Evolutionary conservation across 139 green algal species (phyloP).

Genomic region (Diplosphaera chodatii): DNA sequence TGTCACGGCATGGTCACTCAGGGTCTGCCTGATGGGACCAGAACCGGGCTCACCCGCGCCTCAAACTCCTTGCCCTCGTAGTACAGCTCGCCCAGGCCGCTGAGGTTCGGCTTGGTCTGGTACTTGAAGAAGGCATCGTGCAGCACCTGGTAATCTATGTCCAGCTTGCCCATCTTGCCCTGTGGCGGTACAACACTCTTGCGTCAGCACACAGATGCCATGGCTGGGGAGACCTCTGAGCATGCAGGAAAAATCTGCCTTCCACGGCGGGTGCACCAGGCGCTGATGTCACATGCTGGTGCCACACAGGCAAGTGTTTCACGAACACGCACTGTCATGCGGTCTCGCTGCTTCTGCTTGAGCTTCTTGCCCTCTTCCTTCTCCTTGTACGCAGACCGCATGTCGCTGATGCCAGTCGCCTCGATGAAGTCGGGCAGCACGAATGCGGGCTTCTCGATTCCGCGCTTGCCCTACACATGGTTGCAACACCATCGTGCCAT

Average conservation of each 20-base stretch:
- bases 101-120: slow-evolving; percentile 90
- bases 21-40: too few relatives aligned
- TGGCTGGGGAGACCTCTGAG: too few relatives aligned
- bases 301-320: too few relatives aligned
- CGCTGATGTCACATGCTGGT: too few relatives aligned
- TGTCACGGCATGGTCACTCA: too few relatives aligned
- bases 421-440: slow-evolving; percentile 97
- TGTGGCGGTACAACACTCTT: too few relatives aligned
- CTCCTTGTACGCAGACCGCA: slow-evolving; percentile 85
- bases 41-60: slow-evolving; percentile 27
- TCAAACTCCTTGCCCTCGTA: slow-evolving; percentile 93
- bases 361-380: slow-evolving; percentile 59
- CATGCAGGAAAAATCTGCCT: too few relatives aligned
- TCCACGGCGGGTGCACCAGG: too few relatives aligned
- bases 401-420: slow-evolving; percentile 90
- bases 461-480: slow-evolving; percentile 90
- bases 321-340: slow-evolving; percentile 23
- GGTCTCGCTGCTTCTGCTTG: slow-evolving; percentile 50
- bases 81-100: slow-evolving; percentile 86
- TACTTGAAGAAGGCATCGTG: slow-evolving; percentile 99
- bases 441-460: slow-evolving; percentile 97
- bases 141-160: slow-evolving; percentile 95
- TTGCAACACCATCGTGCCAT: neutral
- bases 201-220: too few relatives aligned
- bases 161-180: slow-evolving; percentile 92